Percentiles rank a stretch among this genome's conserved stretches.
Conservation (phyloP, 345 rosid species). For the Mangifera indica region DNA sequence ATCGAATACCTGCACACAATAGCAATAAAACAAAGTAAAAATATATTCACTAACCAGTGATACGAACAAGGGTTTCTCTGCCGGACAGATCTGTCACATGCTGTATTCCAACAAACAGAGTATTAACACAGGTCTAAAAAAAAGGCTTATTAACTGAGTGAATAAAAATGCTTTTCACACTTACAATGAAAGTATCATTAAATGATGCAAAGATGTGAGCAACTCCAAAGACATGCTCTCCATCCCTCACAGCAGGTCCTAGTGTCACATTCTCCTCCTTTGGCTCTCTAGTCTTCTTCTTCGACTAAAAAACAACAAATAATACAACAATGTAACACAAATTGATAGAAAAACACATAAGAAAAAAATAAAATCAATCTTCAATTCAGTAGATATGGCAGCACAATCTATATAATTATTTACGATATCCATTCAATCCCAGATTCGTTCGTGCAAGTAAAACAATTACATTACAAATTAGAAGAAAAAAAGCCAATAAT, state of each 20-base stretch:
- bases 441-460: no score
- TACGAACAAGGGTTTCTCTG: slow-evolving; percentile 49
- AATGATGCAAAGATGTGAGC: slow-evolving; percentile 49
- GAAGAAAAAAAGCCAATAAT: no score
- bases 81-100: slow-evolving; percentile 54
- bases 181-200: slow-evolving; percentile 50
- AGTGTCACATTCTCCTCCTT: slow-evolving; percentile 47
- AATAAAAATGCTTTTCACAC: slow-evolving; percentile 7
- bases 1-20: background rate
- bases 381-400: no score
- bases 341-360: no score
- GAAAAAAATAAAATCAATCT: no score
- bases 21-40: no score
- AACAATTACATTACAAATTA: no score
- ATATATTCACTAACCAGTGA: slow-evolving; percentile 39
- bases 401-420: no score
- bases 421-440: no score
- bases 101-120: slow-evolving; percentile 22
- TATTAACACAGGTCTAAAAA: background rate
- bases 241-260: slow-evolving; percentile 37
- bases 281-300: slow-evolving; percentile 39
- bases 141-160: background rate
- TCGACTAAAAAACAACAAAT: slow-evolving; percentile 26
- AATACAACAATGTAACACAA: background rate
- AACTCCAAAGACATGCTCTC: slow-evolving; percentile 44